Evolutionary conservation across 2,329 filamentous ascomycete genomes (phyloP), one percentile per base, ranked within the genome.

Genomic region (Fusarium udum): DNA sequence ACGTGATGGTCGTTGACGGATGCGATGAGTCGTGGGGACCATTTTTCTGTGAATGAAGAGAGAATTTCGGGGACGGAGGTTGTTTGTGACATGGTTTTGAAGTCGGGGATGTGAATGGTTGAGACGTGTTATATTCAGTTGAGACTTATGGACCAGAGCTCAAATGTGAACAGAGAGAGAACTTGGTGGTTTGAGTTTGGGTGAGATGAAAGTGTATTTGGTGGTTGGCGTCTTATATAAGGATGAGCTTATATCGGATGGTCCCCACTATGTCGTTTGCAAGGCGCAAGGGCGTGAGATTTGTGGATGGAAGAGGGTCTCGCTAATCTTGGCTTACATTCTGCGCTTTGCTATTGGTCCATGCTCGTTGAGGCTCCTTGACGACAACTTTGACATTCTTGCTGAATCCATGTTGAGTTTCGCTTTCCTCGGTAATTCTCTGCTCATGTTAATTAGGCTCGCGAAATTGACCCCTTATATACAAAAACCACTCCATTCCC

Each of bases 1-100:
- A 85, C 78, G 34, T 85, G 81, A 28, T 82, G 78, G n/a, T 80
- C 75, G 69, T 84, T 82, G 56, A 83, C 64, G 4, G 69, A 69
- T 13, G 80, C 80, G 46, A 83, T 71, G 22, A 82, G 77, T 5
- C 76, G 79, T 0, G 80, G 81, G 0, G 78, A 77, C 78, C 79
- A 82, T 4, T 61, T 74, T 36, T 79, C 77, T 1, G 75, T 75
- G 59, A 80, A 80, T 12, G 74, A 78, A 20, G 74, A 75, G 48
- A 81, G 71, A 12, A 76, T 56, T 5, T 58, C 49, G 1, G 80
- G 79, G 1, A 82, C 51, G 1, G 80, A 78, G 3, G 59, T 69
- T 61, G 74, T 39, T 58, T 71, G 60, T 6, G 61, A 18, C 75
- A 77, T 77, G 8, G n/a, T 28, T 20, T 48, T 12, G 4, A 11